Percentiles rank a stretch among this genome's conserved stretches.
Evolutionary conservation across 768 basidiomycete genomes (phyloP).

Genomic region (Amanita fuliginea): DNA sequence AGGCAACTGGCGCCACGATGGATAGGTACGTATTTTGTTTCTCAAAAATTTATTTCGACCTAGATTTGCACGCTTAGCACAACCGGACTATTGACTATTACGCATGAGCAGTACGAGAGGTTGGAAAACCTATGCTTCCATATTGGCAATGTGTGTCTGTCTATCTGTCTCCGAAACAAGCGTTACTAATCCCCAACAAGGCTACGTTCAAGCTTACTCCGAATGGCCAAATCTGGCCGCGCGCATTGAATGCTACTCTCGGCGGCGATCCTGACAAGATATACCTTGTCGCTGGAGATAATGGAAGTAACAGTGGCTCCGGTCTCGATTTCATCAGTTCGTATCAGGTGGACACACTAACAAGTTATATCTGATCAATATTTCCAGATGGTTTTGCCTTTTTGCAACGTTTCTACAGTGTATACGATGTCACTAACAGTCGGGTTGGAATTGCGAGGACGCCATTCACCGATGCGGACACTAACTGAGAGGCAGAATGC

Average conservation of each 20-base stretch:
- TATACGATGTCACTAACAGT: conserved; percentile 32
- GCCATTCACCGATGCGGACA: conserved; percentile 21
- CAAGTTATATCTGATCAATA: neutral
- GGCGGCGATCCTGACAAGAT: conserved; percentile 41
- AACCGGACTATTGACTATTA: conserved; percentile 48
- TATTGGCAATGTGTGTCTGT: conserved; percentile 29
- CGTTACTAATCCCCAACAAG: conserved; percentile 12
- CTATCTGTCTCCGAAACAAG: neutral
- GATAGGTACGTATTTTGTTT: conserved; percentile 28
- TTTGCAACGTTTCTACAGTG: conserved; percentile 52
- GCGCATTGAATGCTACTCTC: conserved; percentile 35
- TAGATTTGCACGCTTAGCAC: conserved; percentile 16
- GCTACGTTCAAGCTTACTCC: conserved; percentile 39
- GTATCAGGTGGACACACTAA: conserved; percentile 10
- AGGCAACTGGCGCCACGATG: conserved; percentile 38
- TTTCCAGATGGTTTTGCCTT: conserved; percentile 41
- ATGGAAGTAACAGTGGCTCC: conserved; percentile 35
- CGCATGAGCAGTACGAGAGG: conserved; percentile 32
- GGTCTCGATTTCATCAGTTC: conserved; percentile 54
- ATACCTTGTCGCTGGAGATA: conserved; percentile 41
- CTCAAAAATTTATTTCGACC: neutral
- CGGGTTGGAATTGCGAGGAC: conserved; percentile 29
- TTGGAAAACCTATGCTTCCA: conserved; percentile 42
- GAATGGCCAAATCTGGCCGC: conserved; percentile 61
- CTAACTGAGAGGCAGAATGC: conserved; percentile 17